These are phyloP conservation scores for Corinectria fuckeliana DNA, from an alignment of 2,329 filamentous ascomycete species.

Conservation along the genomic window DNA sequence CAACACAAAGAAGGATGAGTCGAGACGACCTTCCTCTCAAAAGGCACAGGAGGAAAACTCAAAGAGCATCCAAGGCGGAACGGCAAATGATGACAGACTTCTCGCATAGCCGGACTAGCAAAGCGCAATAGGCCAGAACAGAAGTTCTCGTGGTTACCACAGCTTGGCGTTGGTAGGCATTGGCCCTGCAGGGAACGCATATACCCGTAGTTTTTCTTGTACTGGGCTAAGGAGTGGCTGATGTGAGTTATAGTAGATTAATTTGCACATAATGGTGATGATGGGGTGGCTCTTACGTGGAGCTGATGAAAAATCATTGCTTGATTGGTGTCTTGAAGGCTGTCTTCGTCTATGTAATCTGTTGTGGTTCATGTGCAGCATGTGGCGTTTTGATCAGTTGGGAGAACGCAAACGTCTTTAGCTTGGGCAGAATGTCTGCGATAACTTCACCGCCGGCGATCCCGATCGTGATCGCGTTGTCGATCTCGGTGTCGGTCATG, in stretches of 20 bases:
- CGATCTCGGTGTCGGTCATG: slow-evolving; percentile 32
- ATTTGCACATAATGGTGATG: slow-evolving; percentile 3
- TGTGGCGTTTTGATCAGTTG: neutral
- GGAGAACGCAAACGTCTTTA: neutral
- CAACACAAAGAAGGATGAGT: slow-evolving; percentile 21
- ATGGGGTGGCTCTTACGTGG: slow-evolving; percentile 16
- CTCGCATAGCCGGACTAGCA: slow-evolving; percentile 12
- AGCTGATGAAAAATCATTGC: neutral
- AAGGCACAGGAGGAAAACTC: slow-evolving; percentile 2
- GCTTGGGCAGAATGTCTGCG: neutral
- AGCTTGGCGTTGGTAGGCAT: slow-evolving; percentile 22
- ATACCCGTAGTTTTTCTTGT: slow-evolving; percentile 21
- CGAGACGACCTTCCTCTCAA: slow-evolving; percentile 15
- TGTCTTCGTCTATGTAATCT: slow-evolving; percentile 18
- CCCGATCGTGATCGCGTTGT: slow-evolving; percentile 30
- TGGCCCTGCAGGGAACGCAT: slow-evolving; percentile 15
- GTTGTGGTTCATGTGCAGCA: slow-evolving; percentile 1
- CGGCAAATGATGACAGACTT: neutral
- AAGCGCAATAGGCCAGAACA: slow-evolving; percentile 16
- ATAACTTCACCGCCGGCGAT: slow-evolving; percentile 30
- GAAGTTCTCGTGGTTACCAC: neutral
- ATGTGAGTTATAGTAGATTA: slow-evolving; percentile 24
- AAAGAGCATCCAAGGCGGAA: neutral
- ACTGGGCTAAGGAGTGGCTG: slow-evolving; percentile 20
- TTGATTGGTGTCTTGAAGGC: neutral